Evolutionary conservation across 139 green algal species (phyloP).

Genomic region (Helicosporidium sp.): DNA sequence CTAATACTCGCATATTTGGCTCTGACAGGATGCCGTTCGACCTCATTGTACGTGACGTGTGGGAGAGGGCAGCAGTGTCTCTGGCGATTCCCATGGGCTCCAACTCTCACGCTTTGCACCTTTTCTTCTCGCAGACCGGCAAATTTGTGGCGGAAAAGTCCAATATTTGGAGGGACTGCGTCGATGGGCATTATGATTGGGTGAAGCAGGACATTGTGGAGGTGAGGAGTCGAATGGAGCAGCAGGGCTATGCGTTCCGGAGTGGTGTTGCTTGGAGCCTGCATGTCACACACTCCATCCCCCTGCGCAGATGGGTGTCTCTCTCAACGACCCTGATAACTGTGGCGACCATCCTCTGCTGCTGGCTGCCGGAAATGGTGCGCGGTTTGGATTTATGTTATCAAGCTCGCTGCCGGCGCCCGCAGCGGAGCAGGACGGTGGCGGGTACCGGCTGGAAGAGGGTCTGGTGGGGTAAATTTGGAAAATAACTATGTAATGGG

Average conservation of each 20-base stretch:
- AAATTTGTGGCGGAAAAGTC: conserved; percentile 83
- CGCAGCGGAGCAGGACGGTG: too few species aligned
- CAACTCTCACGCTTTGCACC: not conserved
- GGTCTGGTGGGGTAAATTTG: too few species aligned
- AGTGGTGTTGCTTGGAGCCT: not conserved
- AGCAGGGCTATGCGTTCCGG: not conserved
- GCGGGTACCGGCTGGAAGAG: too few species aligned
- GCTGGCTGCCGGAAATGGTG: conserved; percentile 69
- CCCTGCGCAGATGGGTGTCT: conserved; percentile 35
- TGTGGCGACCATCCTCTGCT: conserved; percentile 81
- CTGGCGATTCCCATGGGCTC: not conserved
- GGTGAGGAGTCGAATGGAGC: conserved; percentile 20
- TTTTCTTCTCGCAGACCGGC: conserved; percentile 32
- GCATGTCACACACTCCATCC: not conserved
- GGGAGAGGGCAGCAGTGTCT: not conserved
- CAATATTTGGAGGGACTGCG: conserved; percentile 89
- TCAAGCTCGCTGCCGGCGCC: not conserved
- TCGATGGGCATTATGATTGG: conserved; percentile 87
- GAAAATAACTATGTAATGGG: too few species aligned
- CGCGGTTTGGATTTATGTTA: not conserved
- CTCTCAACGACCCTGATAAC: conserved; percentile 77
- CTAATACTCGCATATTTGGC: too few species aligned
- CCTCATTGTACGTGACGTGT: conserved; percentile 24
- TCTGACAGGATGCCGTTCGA: conserved; percentile 24
- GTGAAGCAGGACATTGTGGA: conserved; percentile 77